Base-by-base conservation (phyloP, 805 yeast genomes). In the Kazachstania viticola region DNA sequence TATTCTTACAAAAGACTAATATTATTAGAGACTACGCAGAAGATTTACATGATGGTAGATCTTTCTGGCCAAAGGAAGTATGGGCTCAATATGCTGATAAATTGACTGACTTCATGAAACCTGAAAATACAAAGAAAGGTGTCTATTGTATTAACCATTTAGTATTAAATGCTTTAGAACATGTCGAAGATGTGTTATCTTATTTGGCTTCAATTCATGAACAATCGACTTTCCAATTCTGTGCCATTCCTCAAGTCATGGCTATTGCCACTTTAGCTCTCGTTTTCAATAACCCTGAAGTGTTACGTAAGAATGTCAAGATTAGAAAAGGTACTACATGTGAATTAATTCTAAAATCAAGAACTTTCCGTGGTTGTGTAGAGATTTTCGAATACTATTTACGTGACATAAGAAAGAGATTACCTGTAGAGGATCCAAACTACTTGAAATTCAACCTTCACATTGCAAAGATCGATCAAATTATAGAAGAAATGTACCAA, bases 161-260 rank as follows among this genome's bases (percentile, higher is more conserved):
- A 49, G 85, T 82, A 9, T 65, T 78, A 38, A 77, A 85, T 52
- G 77, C 94, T 1, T 64, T 91, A 51, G 64, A 61, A 18, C 96
- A 88, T 49, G 85, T 73, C 25, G 71, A 70, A 32, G 91, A 83
- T 48, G 79, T 75, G 19, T 66, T 91, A 45, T 69, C 69, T 31
- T 91, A 81, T 54, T 65, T 91, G 35, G 70, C 88, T 13, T 64
- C 75, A 39, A 71, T 91, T 30, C 69, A 70, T 37, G 98, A 91
- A 52, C 81, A 79, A 38, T 73, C 94, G 1, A 61, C 78, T 30
- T 91, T 84, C 65, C 79, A 76, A 46, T 91, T 91, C 64, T 87
- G 96, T 63, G 83, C 96, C 9, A 91, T 91, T 51, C 99, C 99
- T 14, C 99, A 91, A 62, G 96, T 88, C 14, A 91, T 91, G 98